Evolutionary conservation across 2,329 filamentous ascomycete genomes (phyloP).

Genomic region (Pseudocercospora macadamiae): DNA sequence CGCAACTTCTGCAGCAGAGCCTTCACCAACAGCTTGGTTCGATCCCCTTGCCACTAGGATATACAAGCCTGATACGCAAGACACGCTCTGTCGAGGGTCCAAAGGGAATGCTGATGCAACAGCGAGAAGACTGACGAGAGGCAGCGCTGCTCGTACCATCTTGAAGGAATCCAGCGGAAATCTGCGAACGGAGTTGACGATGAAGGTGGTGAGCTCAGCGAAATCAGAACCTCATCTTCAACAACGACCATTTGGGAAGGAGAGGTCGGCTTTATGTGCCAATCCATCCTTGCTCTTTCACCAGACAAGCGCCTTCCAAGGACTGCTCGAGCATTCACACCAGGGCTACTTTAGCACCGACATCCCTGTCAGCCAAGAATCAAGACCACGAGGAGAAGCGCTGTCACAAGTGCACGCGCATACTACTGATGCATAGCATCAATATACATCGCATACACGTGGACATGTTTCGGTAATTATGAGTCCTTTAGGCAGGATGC

Average conservation of each 20-base stretch:
- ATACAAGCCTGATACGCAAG: constrained; percentile 32
- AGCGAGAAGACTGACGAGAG: constrained; percentile 15
- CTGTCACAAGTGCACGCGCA: background rate
- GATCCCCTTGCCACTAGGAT: constrained; percentile 44
- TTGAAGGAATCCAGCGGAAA: background rate
- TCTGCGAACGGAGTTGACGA: background rate
- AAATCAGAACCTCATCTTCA: background rate
- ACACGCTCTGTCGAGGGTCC: constrained; percentile 22
- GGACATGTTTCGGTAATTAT: background rate
- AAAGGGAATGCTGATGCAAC: constrained; percentile 23
- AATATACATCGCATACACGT: background rate
- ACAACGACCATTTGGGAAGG: background rate
- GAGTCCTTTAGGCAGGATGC: background rate
- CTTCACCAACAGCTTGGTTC: constrained; percentile 35
- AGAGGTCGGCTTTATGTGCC: background rate
- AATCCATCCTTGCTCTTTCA: background rate
- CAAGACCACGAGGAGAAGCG: background rate
- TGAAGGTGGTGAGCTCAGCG: background rate
- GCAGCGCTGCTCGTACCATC: constrained; percentile 17
- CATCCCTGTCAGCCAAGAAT: background rate
- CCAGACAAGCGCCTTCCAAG: background rate
- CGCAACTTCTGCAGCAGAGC: constrained; percentile 39
- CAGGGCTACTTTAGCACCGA: background rate
- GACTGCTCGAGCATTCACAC: background rate
- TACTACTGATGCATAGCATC: background rate